phyloP scores from a whole-genome alignment of 805 yeast species.

The Kluyveromyces nonfermentans region DNA sequence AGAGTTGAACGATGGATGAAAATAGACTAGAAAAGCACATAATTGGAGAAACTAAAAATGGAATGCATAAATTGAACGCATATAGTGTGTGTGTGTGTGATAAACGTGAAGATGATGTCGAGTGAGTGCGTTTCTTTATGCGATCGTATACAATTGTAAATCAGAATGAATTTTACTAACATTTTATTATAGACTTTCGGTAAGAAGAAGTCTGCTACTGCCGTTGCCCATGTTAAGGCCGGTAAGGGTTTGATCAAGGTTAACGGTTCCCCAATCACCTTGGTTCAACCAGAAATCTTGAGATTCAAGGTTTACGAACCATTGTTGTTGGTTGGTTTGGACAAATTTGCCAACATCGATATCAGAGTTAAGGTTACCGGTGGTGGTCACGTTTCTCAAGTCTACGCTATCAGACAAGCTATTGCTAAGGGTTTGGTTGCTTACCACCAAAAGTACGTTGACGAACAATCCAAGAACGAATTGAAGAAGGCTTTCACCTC shows the following conservation, averaged over 20 bases:
- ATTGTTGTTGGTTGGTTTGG: conserved; percentile 94
- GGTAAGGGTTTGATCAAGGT: conserved; percentile 99
- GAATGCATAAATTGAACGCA: no score
- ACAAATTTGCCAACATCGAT: conserved; percentile 97
- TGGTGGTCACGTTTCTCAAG: conserved; percentile 99
- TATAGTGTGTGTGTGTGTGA: no score
- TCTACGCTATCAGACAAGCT: conserved; percentile 99
- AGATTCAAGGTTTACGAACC: conserved; percentile 99
- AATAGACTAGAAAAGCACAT: no score
- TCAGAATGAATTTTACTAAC: conserved; percentile 5
- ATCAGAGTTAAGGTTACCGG: conserved; percentile 99
- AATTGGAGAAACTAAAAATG: no score
- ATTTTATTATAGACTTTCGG: conserved; percentile 77
- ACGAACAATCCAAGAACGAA: conserved; percentile 99
- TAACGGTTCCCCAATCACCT: conserved; percentile 98
- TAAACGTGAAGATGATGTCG: no score
- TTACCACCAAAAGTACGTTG: conserved; percentile 98
- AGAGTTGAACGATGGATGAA: no score
- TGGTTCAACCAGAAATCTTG: conserved; percentile 97
- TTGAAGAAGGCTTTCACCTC: conserved; percentile 94
- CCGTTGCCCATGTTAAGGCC: conserved; percentile 99
- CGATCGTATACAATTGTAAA: background rate
- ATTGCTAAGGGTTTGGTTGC: conserved; percentile 99
- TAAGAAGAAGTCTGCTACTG: conserved; percentile 99
- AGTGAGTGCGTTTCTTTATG: background rate